These are phyloP conservation scores for Aspergillus niger DNA, from an alignment of 2,329 filamentous ascomycete genomes.

Conservation along the genomic window DNA sequence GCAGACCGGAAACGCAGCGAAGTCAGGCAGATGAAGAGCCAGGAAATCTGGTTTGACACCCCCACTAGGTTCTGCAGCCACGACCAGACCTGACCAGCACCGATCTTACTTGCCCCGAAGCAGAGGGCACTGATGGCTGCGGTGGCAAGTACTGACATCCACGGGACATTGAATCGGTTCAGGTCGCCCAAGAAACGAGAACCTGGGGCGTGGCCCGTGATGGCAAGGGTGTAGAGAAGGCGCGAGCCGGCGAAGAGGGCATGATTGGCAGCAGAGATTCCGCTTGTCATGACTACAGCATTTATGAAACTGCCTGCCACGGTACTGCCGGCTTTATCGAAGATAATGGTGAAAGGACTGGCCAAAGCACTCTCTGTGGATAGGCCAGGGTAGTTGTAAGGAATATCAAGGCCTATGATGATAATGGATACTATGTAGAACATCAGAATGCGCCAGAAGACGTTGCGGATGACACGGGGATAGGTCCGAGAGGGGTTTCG, in stretches of 20 bases:
- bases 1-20: constrained; percentile 65
- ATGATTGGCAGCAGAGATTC: constrained; percentile 62
- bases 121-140: constrained; percentile 59
- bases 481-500: constrained; percentile 62
- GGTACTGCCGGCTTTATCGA: constrained; percentile 58
- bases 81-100: constrained; percentile 65
- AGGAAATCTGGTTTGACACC: constrained; percentile 68
- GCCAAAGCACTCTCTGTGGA: constrained; percentile 48
- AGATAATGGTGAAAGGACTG: constrained; percentile 64
- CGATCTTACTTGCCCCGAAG: constrained; percentile 67
- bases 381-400: constrained; percentile 55
- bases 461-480: constrained; percentile 65
- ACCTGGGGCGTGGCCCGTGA: constrained; percentile 55
- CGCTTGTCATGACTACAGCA: constrained; percentile 62
- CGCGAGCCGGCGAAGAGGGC: constrained; percentile 60
- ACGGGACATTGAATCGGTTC: constrained; percentile 54
- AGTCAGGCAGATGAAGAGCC: constrained; percentile 63
- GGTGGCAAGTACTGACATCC: constrained; percentile 58
- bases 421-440: constrained; percentile 57
- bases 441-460: constrained; percentile 64
- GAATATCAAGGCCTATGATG: constrained; percentile 61
- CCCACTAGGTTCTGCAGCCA: constrained; percentile 70
- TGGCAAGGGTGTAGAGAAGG: constrained; percentile 59
- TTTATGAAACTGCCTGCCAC: constrained; percentile 62
- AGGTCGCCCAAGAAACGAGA: constrained; percentile 54